A percentile compares a stretch with the other conserved stretches of the same genome.
Conservation (phyloP, 2,329 filamentous ascomycete species). For the Colletotrichum sp. region DNA sequence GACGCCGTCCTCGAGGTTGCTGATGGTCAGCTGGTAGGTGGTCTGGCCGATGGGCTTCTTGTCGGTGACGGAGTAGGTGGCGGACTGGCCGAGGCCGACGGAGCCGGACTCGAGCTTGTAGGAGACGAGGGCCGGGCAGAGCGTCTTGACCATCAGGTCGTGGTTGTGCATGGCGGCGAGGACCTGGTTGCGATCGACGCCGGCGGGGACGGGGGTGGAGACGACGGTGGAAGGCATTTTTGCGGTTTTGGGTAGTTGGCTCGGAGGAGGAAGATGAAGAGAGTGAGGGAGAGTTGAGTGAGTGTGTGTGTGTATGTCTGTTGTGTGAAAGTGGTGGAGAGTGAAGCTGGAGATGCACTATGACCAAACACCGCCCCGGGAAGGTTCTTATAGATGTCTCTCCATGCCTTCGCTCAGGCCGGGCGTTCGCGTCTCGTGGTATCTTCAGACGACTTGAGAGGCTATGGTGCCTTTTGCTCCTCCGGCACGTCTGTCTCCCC, state of each 20-base stretch:
- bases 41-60: slow-evolving; percentile 22
- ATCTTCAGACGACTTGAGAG: not conserved
- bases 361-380: not conserved
- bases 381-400: slow-evolving; percentile 17
- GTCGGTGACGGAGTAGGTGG: slow-evolving; percentile 19
- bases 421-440: not conserved
- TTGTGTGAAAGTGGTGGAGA: not conserved
- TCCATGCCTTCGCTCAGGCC: not conserved
- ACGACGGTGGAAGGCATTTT: slow-evolving; percentile 14
- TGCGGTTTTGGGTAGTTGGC: not conserved
- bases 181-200: slow-evolving; percentile 2
- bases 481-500: not conserved
- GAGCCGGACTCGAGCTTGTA: slow-evolving; percentile 16
- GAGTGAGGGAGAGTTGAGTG: not conserved
- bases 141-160: slow-evolving; percentile 21
- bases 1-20: slow-evolving; percentile 18
- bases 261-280: not conserved
- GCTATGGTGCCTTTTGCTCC: not conserved
- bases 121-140: slow-evolving; percentile 16
- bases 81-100: slow-evolving; percentile 4
- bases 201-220: slow-evolving; percentile 15
- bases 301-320: not conserved
- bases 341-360: not conserved
- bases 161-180: slow-evolving; percentile 17
- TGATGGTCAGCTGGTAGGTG: slow-evolving; percentile 20